phyloP scores from a whole-genome alignment of 495 filamentous ascomycete genomes.

The Astrocystis sublimbata region DNA sequence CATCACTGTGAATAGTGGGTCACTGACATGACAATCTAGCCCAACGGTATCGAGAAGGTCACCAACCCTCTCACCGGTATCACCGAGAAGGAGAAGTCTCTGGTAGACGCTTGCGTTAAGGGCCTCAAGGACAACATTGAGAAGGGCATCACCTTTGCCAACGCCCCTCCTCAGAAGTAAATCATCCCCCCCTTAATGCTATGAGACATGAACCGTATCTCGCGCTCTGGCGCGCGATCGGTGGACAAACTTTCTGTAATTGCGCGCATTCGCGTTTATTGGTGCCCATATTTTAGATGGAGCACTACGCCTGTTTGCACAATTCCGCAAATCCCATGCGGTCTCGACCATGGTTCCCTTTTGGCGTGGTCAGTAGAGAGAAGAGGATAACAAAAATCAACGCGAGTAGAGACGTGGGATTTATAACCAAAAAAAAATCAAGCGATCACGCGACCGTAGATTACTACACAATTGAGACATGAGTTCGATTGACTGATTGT shows the following conservation, averaged over 20 bases:
- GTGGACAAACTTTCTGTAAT: background rate
- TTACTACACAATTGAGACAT: constrained; percentile 18
- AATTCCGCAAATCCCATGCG: constrained; percentile 1
- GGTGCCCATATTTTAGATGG: constrained; percentile 4
- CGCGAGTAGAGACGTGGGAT: constrained; percentile 22
- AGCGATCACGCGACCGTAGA: constrained; percentile 13
- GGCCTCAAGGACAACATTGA: constrained; percentile 88
- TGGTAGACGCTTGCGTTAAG: constrained; percentile 70
- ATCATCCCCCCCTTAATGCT: constrained; percentile 29
- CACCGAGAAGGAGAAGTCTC: constrained; percentile 80
- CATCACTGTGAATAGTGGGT: background rate
- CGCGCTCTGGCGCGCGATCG: constrained; percentile 14
- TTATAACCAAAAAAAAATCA: constrained; percentile 14
- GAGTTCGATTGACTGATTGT: constrained; percentile 14
- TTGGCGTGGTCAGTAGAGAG: constrained; percentile 37
- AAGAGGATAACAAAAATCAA: constrained; percentile 30
- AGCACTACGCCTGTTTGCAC: constrained; percentile 6
- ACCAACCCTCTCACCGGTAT: constrained; percentile 71
- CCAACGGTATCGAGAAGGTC: constrained; percentile 78
- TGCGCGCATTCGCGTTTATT: constrained; percentile 9
- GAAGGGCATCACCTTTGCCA: constrained; percentile 86
- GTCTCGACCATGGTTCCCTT: constrained; percentile 11
- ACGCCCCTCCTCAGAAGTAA: constrained; percentile 72
- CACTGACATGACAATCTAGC: constrained; percentile 53
- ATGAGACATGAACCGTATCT: constrained; percentile 23